Evolutionary conservation across 2,329 filamentous ascomycete species (phyloP).

Genomic region (Phaeoacremonium minimum): DNA sequence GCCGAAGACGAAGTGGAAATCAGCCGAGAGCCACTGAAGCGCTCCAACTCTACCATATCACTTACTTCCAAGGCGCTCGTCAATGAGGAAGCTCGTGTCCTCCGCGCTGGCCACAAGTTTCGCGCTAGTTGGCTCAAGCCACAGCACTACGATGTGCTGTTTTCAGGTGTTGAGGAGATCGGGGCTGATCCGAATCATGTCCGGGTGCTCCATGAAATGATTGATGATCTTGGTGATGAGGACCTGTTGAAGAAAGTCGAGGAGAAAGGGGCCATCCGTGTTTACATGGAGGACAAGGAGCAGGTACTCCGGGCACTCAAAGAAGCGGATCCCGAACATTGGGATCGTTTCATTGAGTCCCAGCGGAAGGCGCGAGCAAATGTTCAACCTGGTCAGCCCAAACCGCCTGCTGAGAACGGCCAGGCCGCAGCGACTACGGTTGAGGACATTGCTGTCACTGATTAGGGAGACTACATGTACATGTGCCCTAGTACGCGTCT

Average conservation of each 20-base stretch:
- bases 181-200: conserved; percentile 45
- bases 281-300: conserved; percentile 56
- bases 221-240: conserved; percentile 59
- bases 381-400: conserved; percentile 26
- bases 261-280: conserved; percentile 54
- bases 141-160: conserved; percentile 45
- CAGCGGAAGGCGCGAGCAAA: conserved; percentile 57
- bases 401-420: conserved; percentile 1
- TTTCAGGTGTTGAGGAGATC: conserved; percentile 42
- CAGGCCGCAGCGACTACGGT: background rate
- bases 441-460: conserved; percentile 2
- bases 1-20: conserved; percentile 45
- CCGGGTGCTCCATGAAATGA: conserved; percentile 54
- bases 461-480: conserved; percentile 2
- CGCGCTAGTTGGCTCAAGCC: conserved; percentile 47
- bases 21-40: too few relatives aligned
- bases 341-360: conserved; percentile 58
- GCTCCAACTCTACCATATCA: conserved; percentile 48
- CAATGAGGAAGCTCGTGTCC: conserved; percentile 52
- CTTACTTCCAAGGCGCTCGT: conserved; percentile 46
- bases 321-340: conserved; percentile 61
- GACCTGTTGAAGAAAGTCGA: conserved; percentile 48
- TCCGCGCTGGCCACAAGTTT: conserved; percentile 54
- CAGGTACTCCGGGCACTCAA: conserved; percentile 44
- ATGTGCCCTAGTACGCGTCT: background rate